Percentiles rank a stretch among this genome's conserved stretches.
phyloP scores from a whole-genome alignment of 768 basidiomycete species.

The Kwoniella europaea region DNA sequence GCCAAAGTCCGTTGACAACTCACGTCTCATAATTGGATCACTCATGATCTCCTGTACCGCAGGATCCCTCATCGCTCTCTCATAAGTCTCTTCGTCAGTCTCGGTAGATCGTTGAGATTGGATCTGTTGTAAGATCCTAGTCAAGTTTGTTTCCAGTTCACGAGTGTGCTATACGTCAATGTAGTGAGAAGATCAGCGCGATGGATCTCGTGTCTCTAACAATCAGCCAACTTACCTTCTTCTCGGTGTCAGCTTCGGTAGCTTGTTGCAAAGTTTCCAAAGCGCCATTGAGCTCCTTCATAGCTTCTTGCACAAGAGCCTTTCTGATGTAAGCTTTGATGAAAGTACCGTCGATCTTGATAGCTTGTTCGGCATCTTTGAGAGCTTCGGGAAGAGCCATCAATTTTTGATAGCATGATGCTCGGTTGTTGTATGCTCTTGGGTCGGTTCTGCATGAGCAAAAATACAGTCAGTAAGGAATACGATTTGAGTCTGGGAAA shows the following conservation, averaged over 20 bases:
- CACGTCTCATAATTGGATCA: conserved; percentile 26
- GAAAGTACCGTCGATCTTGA: conserved; percentile 85
- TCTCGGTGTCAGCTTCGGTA: conserved; percentile 74
- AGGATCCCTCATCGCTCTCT: conserved; percentile 95
- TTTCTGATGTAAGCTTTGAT: conserved; percentile 98
- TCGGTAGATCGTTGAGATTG: conserved; percentile 79
- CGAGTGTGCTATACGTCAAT: conserved; percentile 63
- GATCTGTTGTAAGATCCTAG: conserved; percentile 79
- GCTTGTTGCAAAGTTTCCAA: conserved; percentile 82
- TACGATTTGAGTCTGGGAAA: no score
- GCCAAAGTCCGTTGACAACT: not conserved
- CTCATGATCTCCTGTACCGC: conserved; percentile 68
- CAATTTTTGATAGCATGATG: conserved; percentile 96
- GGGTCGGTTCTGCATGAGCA: conserved; percentile 65
- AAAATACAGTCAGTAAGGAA: not conserved
- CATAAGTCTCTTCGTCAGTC: conserved; percentile 87
- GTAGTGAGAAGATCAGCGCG: not conserved
- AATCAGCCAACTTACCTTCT: conserved; percentile 60
- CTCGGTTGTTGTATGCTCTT: conserved; percentile 94
- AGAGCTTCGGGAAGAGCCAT: conserved; percentile 90
- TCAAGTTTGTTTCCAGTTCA: conserved; percentile 80
- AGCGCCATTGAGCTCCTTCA: conserved; percentile 90
- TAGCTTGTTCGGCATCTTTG: conserved; percentile 92
- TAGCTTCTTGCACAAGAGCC: conserved; percentile 77
- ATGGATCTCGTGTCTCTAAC: not conserved